phyloP scores from a whole-genome alignment of 768 basidiomycete genomes.

The Hebeloma cylindrosporum region DNA sequence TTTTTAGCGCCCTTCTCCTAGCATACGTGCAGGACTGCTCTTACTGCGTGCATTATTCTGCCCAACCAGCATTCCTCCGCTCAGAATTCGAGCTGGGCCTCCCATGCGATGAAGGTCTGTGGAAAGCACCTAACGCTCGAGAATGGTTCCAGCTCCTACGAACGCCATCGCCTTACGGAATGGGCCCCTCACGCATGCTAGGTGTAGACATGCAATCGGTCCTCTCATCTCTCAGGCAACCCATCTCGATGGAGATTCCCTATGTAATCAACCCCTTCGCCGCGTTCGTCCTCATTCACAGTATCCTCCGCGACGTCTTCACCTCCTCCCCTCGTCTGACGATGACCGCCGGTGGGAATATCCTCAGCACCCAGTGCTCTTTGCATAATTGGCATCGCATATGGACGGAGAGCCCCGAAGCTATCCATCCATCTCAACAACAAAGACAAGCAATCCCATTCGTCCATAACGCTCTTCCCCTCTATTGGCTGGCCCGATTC shows the following conservation, averaged over 20 bases:
- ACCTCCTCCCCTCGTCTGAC: slow-evolving; percentile 13
- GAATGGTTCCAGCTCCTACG: slow-evolving; percentile 50
- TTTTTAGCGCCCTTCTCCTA: slow-evolving; percentile 42
- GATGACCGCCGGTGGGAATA: slow-evolving; percentile 13
- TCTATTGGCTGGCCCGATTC: slow-evolving; percentile 64
- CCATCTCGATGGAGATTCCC: slow-evolving; percentile 26
- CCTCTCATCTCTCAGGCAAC: slow-evolving; percentile 34
- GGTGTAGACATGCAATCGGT: slow-evolving; percentile 41
- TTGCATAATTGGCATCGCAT: slow-evolving; percentile 62
- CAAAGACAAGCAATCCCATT: slow-evolving; percentile 35
- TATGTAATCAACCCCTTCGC: slow-evolving; percentile 40
- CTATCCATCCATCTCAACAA: slow-evolving; percentile 27
- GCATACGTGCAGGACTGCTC: slow-evolving; percentile 60
- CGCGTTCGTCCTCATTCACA: slow-evolving; percentile 47
- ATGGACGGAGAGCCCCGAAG: slow-evolving; percentile 46
- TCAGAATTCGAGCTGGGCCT: slow-evolving; percentile 51
- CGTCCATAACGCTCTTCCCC: slow-evolving; percentile 48
- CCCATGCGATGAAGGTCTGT: slow-evolving; percentile 57
- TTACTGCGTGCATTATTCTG: slow-evolving; percentile 53
- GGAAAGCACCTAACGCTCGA: slow-evolving; percentile 44
- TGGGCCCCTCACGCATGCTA: slow-evolving; percentile 32
- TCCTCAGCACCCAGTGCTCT: slow-evolving; percentile 43
- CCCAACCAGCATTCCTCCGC: slow-evolving; percentile 45
- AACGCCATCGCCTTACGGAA: slow-evolving; percentile 41
- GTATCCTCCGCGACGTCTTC: slow-evolving; percentile 44